These are phyloP conservation scores for Chlamydomonas sphaeroides DNA, from an alignment of 139 green algal genomes.

Conservation along the genomic window DNA sequence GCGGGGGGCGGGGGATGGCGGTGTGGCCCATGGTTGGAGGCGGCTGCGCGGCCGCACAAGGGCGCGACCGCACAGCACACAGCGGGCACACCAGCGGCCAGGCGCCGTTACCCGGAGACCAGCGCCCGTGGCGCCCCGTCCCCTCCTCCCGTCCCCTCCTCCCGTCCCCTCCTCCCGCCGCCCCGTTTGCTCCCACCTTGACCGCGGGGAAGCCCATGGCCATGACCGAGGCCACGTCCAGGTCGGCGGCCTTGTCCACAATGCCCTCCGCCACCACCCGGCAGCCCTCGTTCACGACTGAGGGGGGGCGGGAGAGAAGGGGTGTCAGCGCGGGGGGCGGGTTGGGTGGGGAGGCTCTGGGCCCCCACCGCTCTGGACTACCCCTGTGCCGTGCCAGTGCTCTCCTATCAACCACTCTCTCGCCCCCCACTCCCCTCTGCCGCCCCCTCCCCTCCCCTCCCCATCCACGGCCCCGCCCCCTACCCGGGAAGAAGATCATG, in stretches of 20 bases:
- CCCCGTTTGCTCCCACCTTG: constrained; percentile 33
- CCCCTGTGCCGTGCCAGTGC: too few relatives aligned
- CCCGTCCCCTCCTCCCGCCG: background rate
- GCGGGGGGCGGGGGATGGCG: too few relatives aligned
- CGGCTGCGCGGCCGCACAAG: too few relatives aligned
- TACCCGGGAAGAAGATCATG: constrained; percentile 98
- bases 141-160: background rate
- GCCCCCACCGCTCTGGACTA: too few relatives aligned
- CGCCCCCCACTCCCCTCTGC: background rate
- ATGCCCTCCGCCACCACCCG: constrained; percentile 91
- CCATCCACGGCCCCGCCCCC: constrained; percentile 23
- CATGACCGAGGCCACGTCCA: constrained; percentile 97
- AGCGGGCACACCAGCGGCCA: too few relatives aligned
- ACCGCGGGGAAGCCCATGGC: constrained; percentile 96
- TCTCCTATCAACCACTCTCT: too few relatives aligned
- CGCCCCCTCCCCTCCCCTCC: background rate
- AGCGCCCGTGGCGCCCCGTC: too few relatives aligned
- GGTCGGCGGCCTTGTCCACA: constrained; percentile 95
- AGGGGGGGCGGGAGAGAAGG: background rate
- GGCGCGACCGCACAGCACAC: too few relatives aligned
- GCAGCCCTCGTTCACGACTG: constrained; percentile 73
- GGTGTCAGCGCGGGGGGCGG: background rate
- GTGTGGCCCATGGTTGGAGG: too few relatives aligned
- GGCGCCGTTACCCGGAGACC: too few relatives aligned
- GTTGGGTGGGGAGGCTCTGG: too few relatives aligned